A percentile compares a stretch with the other conserved stretches of the same genome.
phyloP scores from a whole-genome alignment of 441 rosid genomes.

The Jatropha multifida region DNA sequence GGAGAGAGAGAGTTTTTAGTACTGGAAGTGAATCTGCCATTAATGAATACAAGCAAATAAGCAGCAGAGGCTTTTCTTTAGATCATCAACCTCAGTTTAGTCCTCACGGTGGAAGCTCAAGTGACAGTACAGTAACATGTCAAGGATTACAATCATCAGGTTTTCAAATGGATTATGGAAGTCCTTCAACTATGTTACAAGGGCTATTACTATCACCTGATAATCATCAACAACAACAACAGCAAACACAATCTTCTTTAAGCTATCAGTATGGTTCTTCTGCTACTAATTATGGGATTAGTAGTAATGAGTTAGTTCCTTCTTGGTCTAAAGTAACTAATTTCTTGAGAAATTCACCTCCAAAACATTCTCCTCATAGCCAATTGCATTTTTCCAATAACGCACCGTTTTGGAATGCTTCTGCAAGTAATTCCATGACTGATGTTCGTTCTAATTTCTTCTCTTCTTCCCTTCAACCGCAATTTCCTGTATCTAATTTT shows the following conservation, averaged over 20 bases:
- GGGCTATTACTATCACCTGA: conserved; percentile 44
- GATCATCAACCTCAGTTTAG: conserved; percentile 59
- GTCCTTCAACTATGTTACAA: conserved; percentile 52
- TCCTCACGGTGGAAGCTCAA: conserved; percentile 67
- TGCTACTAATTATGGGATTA: conserved; percentile 35
- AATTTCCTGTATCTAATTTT: conserved; percentile 47
- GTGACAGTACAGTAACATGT: conserved; percentile 62
- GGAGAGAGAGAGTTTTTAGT: conserved; percentile 45
- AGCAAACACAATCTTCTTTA: conserved; percentile 34
- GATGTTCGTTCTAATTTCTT: conserved; percentile 60
- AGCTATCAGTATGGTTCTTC: conserved; percentile 36
- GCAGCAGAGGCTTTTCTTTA: conserved; percentile 55
- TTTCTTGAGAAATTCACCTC: conserved; percentile 70
- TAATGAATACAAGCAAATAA: conserved; percentile 45
- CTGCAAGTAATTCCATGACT: conserved; percentile 44
- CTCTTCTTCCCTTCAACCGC: conserved; percentile 51
- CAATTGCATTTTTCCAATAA: conserved; percentile 88
- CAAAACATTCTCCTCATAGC: conserved; percentile 50
- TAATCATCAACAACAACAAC: conserved; percentile 23
- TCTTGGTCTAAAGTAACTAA: conserved; percentile 63
- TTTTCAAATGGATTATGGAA: conserved; percentile 62
- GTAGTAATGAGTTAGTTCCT: conserved; percentile 39
- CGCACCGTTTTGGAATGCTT: conserved; percentile 90
- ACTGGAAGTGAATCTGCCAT: conserved; percentile 25
- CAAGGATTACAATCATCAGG: conserved; percentile 48